Percentiles rank a stretch among this genome's conserved stretches.
These are phyloP conservation scores for Acer yangbiense DNA, from an alignment of 345 rosid genomes.

Conservation along the genomic window DNA sequence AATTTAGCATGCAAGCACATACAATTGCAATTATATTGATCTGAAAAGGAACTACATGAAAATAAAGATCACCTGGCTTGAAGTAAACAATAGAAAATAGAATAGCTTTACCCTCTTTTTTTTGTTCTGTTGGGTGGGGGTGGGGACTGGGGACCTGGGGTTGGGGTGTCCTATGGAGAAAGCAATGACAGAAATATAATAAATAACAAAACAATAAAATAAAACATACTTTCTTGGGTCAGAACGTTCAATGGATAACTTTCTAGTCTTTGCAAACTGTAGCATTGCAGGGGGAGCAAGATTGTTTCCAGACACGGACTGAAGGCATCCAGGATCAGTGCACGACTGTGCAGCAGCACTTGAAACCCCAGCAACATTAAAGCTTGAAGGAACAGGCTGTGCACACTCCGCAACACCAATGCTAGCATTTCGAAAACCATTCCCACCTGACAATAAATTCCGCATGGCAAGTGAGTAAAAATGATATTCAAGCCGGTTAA, in stretches of 20 bases:
- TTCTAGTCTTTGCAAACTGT: slow-evolving; percentile 94
- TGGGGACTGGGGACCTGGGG: neutral
- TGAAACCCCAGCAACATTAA: slow-evolving; percentile 31
- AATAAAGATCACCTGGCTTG: neutral
- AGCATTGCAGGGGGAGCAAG: slow-evolving; percentile 66
- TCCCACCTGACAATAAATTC: slow-evolving; percentile 35
- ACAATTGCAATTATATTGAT: neutral
- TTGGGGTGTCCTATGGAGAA: neutral
- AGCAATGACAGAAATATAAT: neutral
- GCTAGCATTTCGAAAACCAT: slow-evolving; percentile 22
- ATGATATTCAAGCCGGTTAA: neutral
- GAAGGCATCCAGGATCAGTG: slow-evolving; percentile 70
- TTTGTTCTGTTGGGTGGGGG: neutral
- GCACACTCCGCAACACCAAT: slow-evolving; percentile 36
- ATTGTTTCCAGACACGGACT: slow-evolving; percentile 62
- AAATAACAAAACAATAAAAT: slow-evolving; percentile 11
- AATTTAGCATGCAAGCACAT: neutral
- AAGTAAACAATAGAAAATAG: neutral
- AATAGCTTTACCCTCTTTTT: neutral
- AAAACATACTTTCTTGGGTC: slow-evolving; percentile 80
- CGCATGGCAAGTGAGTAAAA: slow-evolving; percentile 2
- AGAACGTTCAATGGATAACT: slow-evolving; percentile 80
- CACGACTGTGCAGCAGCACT: slow-evolving; percentile 38
- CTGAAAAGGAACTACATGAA: neutral
- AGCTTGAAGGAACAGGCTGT: slow-evolving; percentile 38